phyloP scores from a whole-genome alignment of 495 filamentous ascomycete genomes.

The Neurospora pannonica region DNA sequence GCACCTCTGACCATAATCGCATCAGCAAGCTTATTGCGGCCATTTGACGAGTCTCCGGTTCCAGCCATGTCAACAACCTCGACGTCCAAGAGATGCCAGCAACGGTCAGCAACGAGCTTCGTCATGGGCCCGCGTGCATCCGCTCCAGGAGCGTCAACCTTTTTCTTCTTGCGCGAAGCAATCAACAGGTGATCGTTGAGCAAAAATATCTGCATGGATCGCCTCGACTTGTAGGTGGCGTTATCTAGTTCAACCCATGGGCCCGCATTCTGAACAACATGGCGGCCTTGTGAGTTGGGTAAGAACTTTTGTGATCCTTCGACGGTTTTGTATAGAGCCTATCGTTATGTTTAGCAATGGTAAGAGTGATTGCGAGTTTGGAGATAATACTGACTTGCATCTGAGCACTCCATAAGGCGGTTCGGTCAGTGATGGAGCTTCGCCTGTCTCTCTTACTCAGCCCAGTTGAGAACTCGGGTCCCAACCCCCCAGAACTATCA shows the following conservation, averaged over 20 bases:
- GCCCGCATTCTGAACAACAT: conserved; percentile 81
- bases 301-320: conserved; percentile 96
- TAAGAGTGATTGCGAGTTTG: too few relatives aligned
- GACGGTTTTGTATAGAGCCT: conserved; percentile 81
- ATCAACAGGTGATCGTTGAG: conserved; percentile 92
- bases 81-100: conserved; percentile 89
- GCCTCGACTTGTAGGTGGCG: conserved; percentile 84
- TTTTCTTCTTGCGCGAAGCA: conserved; percentile 83
- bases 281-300: conserved; percentile 80
- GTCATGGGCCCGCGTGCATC: conserved; percentile 53
- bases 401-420: conserved; percentile 89
- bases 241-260: conserved; percentile 95
- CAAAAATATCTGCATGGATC: conserved; percentile 79
- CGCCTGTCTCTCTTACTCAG: conserved; percentile 59
- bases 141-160: conserved; percentile 55
- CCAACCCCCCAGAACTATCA: conserved; percentile 12
- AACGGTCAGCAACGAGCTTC: conserved; percentile 84
- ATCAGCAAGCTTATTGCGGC: conserved; percentile 64
- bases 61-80: conserved; percentile 81
- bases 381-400: conserved; percentile 37
- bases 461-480: conserved; percentile 34
- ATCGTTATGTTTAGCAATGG: neutral
- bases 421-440: conserved; percentile 86
- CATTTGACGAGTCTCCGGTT: conserved; percentile 43
- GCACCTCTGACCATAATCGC: conserved; percentile 82